A percentile compares a stretch with the other conserved stretches of the same genome.
Conservation (phyloP, 352 stramenopile genomes). For the Phytophthora cactorum region DNA sequence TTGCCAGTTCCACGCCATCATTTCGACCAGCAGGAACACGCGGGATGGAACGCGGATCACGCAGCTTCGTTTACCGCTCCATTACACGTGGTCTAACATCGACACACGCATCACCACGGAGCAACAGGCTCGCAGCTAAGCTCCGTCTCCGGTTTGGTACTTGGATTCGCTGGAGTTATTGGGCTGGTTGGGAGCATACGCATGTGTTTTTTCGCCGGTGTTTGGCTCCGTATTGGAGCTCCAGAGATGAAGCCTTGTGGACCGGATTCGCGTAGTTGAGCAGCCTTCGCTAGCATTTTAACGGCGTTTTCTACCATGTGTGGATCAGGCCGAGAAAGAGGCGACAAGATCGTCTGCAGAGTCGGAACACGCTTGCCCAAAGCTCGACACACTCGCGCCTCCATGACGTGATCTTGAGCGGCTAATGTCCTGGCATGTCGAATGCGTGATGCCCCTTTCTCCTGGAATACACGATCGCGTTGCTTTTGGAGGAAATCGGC, state of each 20-base stretch:
- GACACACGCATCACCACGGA: constrained; percentile 36
- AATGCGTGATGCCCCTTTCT: constrained; percentile 44
- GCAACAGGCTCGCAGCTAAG: constrained; percentile 36
- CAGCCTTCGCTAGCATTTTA: constrained; percentile 30
- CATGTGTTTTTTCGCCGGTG: constrained; percentile 18
- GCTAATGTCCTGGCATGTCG: constrained; percentile 47
- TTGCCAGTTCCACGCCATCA: constrained; percentile 70
- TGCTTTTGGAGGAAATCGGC: constrained; percentile 61
- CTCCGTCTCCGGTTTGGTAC: not conserved
- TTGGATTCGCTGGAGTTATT: constrained; percentile 10
- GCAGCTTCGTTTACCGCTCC: constrained; percentile 65
- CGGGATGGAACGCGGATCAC: constrained; percentile 74
- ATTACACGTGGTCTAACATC: constrained; percentile 61
- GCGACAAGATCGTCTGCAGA: constrained; percentile 22
- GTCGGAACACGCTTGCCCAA: constrained; percentile 41
- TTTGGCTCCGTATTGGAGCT: constrained; percentile 6
- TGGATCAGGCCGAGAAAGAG: constrained; percentile 44
- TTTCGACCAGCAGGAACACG: constrained; percentile 71
- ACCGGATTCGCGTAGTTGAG: constrained; percentile 37
- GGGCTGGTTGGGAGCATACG: constrained; percentile 26
- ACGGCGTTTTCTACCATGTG: constrained; percentile 46
- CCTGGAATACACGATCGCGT: constrained; percentile 38
- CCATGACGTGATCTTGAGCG: constrained; percentile 49
- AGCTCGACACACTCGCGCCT: constrained; percentile 45
- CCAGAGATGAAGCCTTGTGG: constrained; percentile 26